Evolutionary conservation across 2,329 filamentous ascomycete species (phyloP).

Genomic region (Didymella keratinophila): DNA sequence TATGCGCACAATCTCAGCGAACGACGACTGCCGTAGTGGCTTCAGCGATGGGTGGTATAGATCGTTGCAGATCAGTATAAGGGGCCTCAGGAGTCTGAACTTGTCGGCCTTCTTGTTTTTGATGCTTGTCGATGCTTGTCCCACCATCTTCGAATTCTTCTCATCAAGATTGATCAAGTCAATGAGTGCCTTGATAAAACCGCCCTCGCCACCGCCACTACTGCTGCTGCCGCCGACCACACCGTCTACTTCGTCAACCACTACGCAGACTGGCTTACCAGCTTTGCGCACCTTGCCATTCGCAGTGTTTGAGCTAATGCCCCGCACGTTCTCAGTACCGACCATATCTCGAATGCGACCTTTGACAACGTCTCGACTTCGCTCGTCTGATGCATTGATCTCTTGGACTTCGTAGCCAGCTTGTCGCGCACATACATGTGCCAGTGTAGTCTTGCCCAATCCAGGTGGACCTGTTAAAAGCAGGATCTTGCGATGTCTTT

Average conservation of each 20-base stretch:
- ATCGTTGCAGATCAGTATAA: slow-evolving; percentile 97
- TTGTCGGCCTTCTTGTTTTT: slow-evolving; percentile 78
- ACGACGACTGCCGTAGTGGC: slow-evolving; percentile 80
- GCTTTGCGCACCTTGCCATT: slow-evolving; percentile 70
- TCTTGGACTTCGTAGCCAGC: slow-evolving; percentile 96
- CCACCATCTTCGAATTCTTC: slow-evolving; percentile 68
- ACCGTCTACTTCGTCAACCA: slow-evolving; percentile 97
- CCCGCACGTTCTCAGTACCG: slow-evolving; percentile 90
- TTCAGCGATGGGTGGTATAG: slow-evolving; percentile 90
- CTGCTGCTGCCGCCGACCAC: slow-evolving; percentile 78
- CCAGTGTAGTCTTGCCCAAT: slow-evolving; percentile 92
- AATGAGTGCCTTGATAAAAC: slow-evolving; percentile 93
- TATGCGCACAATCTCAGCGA: slow-evolving; percentile 91
- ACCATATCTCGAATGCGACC: slow-evolving; percentile 90
- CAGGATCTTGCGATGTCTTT: slow-evolving; percentile 83
- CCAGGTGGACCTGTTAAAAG: slow-evolving; percentile 91
- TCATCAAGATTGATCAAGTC: slow-evolving; percentile 88
- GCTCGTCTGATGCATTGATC: slow-evolving; percentile 97
- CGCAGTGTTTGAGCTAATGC: slow-evolving; percentile 64
- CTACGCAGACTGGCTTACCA: slow-evolving; percentile 87
- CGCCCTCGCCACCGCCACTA: slow-evolving; percentile 78
- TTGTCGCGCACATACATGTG: slow-evolving; percentile 93
- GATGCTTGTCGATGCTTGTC: slow-evolving; percentile 43
- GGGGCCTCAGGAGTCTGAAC: slow-evolving; percentile 84
- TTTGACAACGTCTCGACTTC: slow-evolving; percentile 87